Percentiles rank a stretch among this genome's conserved stretches.
Conservation (phyloP, 1,284 basidiomycete species). For the Kalmanozyma brasiliensis region DNA sequence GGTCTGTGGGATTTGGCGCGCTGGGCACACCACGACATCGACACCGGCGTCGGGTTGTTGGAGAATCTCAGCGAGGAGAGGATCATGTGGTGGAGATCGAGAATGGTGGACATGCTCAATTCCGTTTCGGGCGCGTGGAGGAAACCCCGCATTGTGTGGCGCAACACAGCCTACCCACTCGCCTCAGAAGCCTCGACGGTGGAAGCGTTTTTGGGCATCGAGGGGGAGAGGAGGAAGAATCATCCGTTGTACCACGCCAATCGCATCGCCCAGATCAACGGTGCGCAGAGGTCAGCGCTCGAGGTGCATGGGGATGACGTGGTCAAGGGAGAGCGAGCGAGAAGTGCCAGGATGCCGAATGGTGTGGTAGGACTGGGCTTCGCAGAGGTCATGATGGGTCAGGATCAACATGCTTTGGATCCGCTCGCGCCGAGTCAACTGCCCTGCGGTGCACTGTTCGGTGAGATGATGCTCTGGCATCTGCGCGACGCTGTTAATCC, state of each 20-base stretch:
- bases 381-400: slow-evolving; percentile 56
- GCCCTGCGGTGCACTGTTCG: slow-evolving; percentile 51
- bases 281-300: slow-evolving; percentile 50
- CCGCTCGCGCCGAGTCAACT: slow-evolving; percentile 38
- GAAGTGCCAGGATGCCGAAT: slow-evolving; percentile 36
- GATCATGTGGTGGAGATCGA: slow-evolving; percentile 66
- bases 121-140: slow-evolving; percentile 32
- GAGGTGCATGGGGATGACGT: slow-evolving; percentile 49
- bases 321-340: slow-evolving; percentile 48
- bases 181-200: slow-evolving; percentile 47
- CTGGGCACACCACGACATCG: slow-evolving; percentile 67
- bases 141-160: slow-evolving; percentile 52
- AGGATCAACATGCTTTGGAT: slow-evolving; percentile 44
- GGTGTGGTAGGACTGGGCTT: slow-evolving; percentile 33
- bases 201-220: slow-evolving; percentile 52
- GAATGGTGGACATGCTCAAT: slow-evolving; percentile 63
- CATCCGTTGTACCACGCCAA: slow-evolving; percentile 61
- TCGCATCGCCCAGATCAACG: slow-evolving; percentile 59
- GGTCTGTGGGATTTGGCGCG: slow-evolving; percentile 68
- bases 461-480: slow-evolving; percentile 53
- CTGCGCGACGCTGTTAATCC: slow-evolving; percentile 30
- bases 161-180: slow-evolving; percentile 51
- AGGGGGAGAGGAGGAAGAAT: slow-evolving; percentile 40
- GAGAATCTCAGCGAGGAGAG: slow-evolving; percentile 64
- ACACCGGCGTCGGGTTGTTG: slow-evolving; percentile 47